Conservation (phyloP, 1,284 basidiomycete species). For the Mycena citricolor region DNA sequence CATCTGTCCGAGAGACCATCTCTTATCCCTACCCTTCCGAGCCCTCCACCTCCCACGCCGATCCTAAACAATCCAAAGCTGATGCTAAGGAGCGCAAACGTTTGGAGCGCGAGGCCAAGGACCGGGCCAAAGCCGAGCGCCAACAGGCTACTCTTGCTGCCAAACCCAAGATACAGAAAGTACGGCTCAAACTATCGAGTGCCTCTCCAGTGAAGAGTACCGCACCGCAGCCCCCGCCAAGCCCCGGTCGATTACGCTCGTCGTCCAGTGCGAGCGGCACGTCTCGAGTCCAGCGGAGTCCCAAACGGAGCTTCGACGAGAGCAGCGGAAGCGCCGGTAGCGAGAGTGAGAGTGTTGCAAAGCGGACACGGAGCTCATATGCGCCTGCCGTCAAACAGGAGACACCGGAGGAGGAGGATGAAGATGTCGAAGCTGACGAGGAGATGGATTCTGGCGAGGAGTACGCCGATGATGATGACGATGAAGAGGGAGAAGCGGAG, state of each 20-base stretch:
- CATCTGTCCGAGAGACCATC: constrained; percentile 61
- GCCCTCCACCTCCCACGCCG: constrained; percentile 15
- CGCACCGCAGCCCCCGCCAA: constrained; percentile 4
- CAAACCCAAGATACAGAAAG: constrained; percentile 27
- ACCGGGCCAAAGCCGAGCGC: constrained; percentile 27
- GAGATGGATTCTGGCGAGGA: constrained; percentile 20
- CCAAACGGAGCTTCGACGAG: constrained; percentile 23
- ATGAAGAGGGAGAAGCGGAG: constrained; percentile 7
- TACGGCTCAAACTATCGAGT: constrained; percentile 24
- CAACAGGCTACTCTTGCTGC: constrained; percentile 25
- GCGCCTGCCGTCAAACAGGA: constrained; percentile 5
- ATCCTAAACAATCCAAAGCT: constrained; percentile 11
- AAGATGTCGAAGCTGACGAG: constrained; percentile 25
- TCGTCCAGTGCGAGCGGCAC: constrained; percentile 22
- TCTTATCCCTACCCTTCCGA: constrained; percentile 29
- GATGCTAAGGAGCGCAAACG: constrained; percentile 23
- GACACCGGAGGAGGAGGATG: constrained; percentile 25
- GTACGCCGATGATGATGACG: constrained; percentile 23
- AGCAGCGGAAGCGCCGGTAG: constrained; percentile 19
- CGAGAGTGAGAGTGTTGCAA: constrained; percentile 22
- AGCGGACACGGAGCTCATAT: constrained; percentile 20
- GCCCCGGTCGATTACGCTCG: constrained; percentile 6
- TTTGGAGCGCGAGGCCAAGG: constrained; percentile 20
- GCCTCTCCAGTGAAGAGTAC: constrained; percentile 17
- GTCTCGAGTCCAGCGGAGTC: constrained; percentile 18